phyloP scores from a whole-genome alignment of 2,329 filamentous ascomycete species.

The Fusarium nelsonii region DNA sequence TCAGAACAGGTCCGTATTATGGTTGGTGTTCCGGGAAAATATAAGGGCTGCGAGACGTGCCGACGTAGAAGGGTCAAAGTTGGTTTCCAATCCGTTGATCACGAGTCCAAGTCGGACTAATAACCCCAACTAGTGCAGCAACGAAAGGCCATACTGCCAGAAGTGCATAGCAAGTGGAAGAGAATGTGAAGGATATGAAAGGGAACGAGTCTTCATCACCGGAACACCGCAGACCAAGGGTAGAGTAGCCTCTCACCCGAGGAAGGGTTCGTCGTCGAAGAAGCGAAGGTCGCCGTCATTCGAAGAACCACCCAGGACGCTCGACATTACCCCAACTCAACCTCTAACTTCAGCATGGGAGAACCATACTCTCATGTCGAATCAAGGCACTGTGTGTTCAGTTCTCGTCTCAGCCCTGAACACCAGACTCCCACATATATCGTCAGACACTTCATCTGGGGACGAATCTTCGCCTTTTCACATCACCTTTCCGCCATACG shows the following conservation, averaged over 20 bases:
- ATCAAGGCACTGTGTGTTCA: constrained; percentile 53
- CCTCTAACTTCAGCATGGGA: constrained; percentile 66
- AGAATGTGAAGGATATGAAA: constrained; percentile 71
- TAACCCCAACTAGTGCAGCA: constrained; percentile 66
- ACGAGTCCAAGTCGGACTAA: constrained; percentile 5
- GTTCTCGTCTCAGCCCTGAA: constrained; percentile 61
- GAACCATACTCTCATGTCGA: constrained; percentile 59
- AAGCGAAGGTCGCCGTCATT: constrained; percentile 48
- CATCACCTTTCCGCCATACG: constrained; percentile 57
- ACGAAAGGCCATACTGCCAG: constrained; percentile 69
- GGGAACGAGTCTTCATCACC: constrained; percentile 73
- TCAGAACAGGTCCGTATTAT: constrained; percentile 53
- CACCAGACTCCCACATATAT: constrained; percentile 55
- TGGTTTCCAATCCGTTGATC: constrained; percentile 40
- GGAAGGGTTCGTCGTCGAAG: constrained; percentile 54
- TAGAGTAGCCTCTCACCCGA: constrained; percentile 69
- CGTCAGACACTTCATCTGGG: constrained; percentile 44
- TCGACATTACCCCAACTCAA: constrained; percentile 52
- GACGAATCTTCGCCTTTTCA: constrained; percentile 48
- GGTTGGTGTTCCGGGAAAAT: constrained; percentile 74
- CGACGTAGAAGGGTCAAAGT: constrained; percentile 70
- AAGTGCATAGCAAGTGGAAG: constrained; percentile 70
- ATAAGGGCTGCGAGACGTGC: constrained; percentile 74
- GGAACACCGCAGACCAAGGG: constrained; percentile 67
- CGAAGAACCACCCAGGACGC: constrained; percentile 38